Conservation (phyloP, 2,329 filamentous ascomycete genomes). For the Phyllosticta citriasiana region DNA sequence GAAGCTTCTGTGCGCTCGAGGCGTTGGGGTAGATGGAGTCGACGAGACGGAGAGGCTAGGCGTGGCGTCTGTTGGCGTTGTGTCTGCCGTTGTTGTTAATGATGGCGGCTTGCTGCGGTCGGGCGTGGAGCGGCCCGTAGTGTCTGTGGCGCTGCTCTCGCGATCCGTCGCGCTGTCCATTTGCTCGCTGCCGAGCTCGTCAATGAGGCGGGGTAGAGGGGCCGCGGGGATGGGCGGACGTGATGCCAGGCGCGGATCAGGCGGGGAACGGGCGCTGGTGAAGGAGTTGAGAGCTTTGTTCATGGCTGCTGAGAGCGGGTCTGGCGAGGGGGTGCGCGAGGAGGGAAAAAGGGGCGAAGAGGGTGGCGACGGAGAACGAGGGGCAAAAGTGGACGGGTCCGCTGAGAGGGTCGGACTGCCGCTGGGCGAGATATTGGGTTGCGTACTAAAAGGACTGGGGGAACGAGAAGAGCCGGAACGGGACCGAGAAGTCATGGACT, state of each 20-base stretch:
- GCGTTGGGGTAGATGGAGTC: background rate
- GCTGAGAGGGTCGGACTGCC: background rate
- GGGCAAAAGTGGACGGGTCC: background rate
- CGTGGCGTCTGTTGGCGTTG: background rate
- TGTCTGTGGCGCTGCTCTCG: background rate
- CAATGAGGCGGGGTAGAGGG: background rate
- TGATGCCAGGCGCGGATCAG: background rate
- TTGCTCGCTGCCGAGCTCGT: background rate
- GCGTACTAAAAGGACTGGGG: background rate
- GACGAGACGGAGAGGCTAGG: background rate
- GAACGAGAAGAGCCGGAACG: background rate
- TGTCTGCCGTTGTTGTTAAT: background rate
- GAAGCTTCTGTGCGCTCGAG: too few species aligned
- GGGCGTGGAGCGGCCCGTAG: background rate
- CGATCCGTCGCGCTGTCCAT: background rate
- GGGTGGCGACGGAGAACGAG: background rate
- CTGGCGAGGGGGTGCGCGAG: background rate
- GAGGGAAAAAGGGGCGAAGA: background rate
- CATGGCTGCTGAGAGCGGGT: slow-evolving; percentile 1
- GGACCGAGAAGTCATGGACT: background rate
- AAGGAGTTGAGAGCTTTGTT: background rate
- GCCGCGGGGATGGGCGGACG: background rate
- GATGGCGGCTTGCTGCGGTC: background rate
- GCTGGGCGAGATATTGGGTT: background rate
- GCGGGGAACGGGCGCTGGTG: background rate